These are phyloP conservation scores for Fraxinus quadrangulata DNA, from an alignment of 257 asterid species.

Conservation along the genomic window DNA sequence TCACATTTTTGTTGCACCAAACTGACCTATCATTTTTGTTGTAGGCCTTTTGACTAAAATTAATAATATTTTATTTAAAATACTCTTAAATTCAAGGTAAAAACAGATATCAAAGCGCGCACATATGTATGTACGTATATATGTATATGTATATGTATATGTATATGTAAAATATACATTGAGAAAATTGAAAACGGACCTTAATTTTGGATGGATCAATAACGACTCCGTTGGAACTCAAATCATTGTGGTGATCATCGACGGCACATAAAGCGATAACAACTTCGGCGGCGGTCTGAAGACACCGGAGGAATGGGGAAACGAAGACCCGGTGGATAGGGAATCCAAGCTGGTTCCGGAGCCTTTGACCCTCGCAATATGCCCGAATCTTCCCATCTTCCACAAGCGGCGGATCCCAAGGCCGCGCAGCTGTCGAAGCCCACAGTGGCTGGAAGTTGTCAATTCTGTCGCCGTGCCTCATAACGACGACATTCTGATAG, in stretches of 20 bases:
- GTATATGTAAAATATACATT: background rate
- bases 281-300: slow-evolving; percentile 48
- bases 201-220: slow-evolving; percentile 73
- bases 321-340: slow-evolving; percentile 49
- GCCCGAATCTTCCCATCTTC: slow-evolving; percentile 45
- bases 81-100: no score
- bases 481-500: slow-evolving; percentile 45
- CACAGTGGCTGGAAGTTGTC: slow-evolving; percentile 52
- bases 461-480: slow-evolving; percentile 55
- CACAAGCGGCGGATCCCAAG: slow-evolving; percentile 55
- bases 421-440: slow-evolving; percentile 40
- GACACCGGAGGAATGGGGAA: slow-evolving; percentile 53
- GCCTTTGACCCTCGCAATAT: slow-evolving; percentile 38
- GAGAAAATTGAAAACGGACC: slow-evolving; percentile 33
- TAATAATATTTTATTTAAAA: no score
- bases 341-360: slow-evolving; percentile 25
- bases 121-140: no score
- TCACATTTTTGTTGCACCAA: no score
- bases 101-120: no score
- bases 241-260: slow-evolving; percentile 24
- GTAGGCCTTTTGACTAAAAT: no score
- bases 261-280: slow-evolving; percentile 38
- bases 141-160: no score
- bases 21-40: no score
- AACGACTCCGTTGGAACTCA: slow-evolving; percentile 52